These are phyloP conservation scores for Acanthamoeba triangularis DNA, from an alignment of 208 protist species.

Conservation along the genomic window DNA sequence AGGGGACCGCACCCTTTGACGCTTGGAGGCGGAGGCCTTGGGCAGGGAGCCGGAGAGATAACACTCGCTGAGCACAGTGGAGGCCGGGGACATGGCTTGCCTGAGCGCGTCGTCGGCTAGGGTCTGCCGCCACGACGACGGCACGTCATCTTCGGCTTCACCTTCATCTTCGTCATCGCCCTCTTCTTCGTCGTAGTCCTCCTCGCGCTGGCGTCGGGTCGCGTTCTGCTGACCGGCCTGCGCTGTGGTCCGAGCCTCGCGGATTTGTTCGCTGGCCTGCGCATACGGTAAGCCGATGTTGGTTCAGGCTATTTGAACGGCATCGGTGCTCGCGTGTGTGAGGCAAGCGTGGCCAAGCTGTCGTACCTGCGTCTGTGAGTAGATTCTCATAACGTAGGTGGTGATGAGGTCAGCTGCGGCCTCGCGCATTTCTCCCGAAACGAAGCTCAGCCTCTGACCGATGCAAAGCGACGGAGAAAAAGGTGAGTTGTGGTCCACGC, in stretches of 20 bases:
- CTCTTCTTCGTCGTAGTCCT: conserved; percentile 9
- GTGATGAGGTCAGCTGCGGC: conserved; percentile 46
- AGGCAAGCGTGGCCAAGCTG: background rate
- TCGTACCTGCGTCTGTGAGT: conserved; percentile 24
- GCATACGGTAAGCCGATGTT: background rate
- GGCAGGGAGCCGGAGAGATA: conserved; percentile 53
- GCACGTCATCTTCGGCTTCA: conserved; percentile 25
- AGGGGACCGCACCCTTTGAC: conserved; percentile 4
- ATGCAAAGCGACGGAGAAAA: background rate
- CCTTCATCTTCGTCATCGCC: background rate
- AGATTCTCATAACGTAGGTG: conserved; percentile 45
- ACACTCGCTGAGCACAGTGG: conserved; percentile 1
- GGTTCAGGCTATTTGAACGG: background rate
- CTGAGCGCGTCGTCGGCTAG: conserved; percentile 27
- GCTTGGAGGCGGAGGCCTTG: conserved; percentile 26
- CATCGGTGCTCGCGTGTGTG: background rate
- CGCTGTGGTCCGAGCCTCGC: background rate
- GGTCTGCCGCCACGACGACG: conserved; percentile 33
- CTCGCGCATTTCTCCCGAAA: conserved; percentile 42
- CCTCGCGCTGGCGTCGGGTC: conserved; percentile 54
- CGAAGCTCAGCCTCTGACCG: conserved; percentile 40
- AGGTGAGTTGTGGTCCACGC: background rate
- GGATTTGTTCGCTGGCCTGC: conserved; percentile 14
- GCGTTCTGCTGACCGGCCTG: conserved; percentile 17
- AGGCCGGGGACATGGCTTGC: background rate